phyloP scores from a whole-genome alignment of 257 asterid genomes.

The Mitragyna speciosa region DNA sequence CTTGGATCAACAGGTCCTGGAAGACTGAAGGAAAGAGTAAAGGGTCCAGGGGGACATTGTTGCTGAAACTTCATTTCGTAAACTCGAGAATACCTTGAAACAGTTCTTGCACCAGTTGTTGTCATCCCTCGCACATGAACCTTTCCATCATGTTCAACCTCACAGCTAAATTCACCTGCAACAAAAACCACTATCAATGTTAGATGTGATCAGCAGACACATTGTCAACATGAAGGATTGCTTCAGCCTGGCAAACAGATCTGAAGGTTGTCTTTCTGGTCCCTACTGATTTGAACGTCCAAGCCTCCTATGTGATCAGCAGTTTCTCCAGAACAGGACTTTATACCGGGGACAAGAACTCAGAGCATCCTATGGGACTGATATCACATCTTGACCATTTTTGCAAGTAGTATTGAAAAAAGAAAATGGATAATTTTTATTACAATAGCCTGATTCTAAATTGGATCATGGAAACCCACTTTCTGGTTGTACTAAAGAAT shows the following conservation, averaged over 20 bases:
- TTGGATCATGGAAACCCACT: too few species aligned
- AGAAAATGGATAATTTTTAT: neutral
- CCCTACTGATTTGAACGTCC: neutral
- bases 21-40: slow-evolving; percentile 63
- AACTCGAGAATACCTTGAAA: slow-evolving; percentile 54
- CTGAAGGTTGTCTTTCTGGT: neutral
- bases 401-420: neutral
- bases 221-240: neutral
- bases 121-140: slow-evolving; percentile 69
- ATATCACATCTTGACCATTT: neutral
- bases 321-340: neutral
- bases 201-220: neutral
- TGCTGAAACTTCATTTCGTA: slow-evolving; percentile 71
- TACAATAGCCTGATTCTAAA: neutral
- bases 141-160: slow-evolving; percentile 54
- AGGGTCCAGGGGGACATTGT: slow-evolving; percentile 81
- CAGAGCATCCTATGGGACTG: neutral
- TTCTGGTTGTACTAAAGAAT: too few species aligned
- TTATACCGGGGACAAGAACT: neutral
- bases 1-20: slow-evolving; percentile 90
- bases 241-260: neutral
- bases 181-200: neutral
- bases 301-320: neutral
- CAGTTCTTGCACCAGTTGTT: slow-evolving; percentile 55
- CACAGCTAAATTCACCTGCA: slow-evolving; percentile 74